Conservation (phyloP, 2,329 filamentous ascomycete genomes). For the Alternaria incomplexa region DNA sequence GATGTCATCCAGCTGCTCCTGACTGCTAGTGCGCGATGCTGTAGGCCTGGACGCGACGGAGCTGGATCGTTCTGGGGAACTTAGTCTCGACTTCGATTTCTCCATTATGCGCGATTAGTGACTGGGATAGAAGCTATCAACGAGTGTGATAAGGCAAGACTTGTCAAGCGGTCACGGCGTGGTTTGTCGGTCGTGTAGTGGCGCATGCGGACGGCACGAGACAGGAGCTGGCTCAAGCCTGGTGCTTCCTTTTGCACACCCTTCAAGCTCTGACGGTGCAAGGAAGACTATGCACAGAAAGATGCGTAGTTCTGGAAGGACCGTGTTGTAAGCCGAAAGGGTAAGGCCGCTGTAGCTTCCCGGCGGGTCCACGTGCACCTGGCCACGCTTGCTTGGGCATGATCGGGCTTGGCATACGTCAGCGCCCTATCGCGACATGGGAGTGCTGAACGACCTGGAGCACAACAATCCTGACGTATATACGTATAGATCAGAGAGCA, state of each 20-base stretch:
- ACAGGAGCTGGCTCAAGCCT: neutral
- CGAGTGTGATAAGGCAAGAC: neutral
- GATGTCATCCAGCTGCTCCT: constrained; percentile 33
- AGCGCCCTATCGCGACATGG: neutral
- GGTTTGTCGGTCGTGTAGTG: neutral
- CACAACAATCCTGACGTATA: neutral
- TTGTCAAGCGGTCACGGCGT: constrained; percentile 8
- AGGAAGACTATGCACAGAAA: neutral
- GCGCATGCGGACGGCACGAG: constrained; percentile 3
- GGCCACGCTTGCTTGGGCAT: neutral
- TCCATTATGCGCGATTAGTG: constrained; percentile 27
- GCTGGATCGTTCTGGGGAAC: constrained; percentile 31
- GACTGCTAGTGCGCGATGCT: constrained; percentile 34
- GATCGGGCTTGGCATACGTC: constrained; percentile 12
- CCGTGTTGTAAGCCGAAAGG: neutral
- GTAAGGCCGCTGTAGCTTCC: constrained; percentile 1
- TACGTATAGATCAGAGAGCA: neutral
- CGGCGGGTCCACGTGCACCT: neutral
- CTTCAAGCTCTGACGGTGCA: neutral
- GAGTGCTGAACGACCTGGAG: neutral
- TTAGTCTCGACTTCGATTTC: constrained; percentile 22
- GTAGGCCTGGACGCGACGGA: constrained; percentile 30
- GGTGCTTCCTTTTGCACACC: neutral
- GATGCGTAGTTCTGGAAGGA: neutral
- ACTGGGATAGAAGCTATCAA: neutral